Evolutionary conservation across 805 yeast species (phyloP), one percentile per base, ranked within the genome.

Genomic region (Ogataea haglerorum): DNA sequence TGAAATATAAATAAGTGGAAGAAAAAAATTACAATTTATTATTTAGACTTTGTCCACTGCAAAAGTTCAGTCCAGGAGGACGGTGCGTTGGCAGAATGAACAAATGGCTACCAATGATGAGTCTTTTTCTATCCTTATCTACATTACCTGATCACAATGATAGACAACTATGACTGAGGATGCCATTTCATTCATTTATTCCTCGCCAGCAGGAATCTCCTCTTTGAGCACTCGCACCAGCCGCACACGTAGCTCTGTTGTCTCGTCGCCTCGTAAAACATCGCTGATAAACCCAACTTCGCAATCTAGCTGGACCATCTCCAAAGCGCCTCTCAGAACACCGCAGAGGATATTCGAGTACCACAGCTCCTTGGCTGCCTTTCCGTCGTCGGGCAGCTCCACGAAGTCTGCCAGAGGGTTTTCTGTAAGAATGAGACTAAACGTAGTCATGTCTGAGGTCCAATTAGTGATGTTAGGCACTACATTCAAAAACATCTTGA

Each of bases 171-270:
- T 33, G 40, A 30, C 36, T 35, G 44, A 40, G 38, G 38, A 36
- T 34, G 10, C 19, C 18, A 26, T 27, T 18, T 19, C 14, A 29
- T 18, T 31, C 19, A 12, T 34, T 38, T 36, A 60, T 34, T 90
- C 96, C 62, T 93, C 98, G 17, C 98, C 99, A 5, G 95, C 95
- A 10, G 99, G 99, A 32, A 93, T 83, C 66, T 93, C 99, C 58
- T 93, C 99, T 57, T 85, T 88, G 51, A 91, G 67, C 2, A 88
- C 75, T 53, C 74, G 81, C 34, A 80, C 68, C 49, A 93, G 68
- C 53, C 79, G 80, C 33, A 93, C 76, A 46, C 83, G 73, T 40
- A 93, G 65, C 56, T 89, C 97, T 0, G 97, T 91, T 19, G 65
- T 67, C 10, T 80, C 81, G 51, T 88, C 91, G 0, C 97, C 98